phyloP scores from a whole-genome alignment of 2,329 filamentous ascomycete genomes.

The Diaporthe batatas region DNA sequence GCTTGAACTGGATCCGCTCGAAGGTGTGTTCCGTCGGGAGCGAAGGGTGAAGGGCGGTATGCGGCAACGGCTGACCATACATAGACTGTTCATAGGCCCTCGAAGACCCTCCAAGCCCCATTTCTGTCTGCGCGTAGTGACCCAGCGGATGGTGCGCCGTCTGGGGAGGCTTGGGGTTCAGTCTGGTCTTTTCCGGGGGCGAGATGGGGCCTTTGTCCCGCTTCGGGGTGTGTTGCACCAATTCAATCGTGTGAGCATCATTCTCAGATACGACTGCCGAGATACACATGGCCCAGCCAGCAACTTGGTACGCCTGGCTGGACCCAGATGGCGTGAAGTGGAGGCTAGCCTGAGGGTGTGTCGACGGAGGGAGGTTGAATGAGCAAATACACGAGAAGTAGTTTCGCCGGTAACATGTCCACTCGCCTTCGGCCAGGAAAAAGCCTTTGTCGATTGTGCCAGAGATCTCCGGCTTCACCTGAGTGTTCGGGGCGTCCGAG shows the following conservation, averaged over 20 bases:
- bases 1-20: conserved; percentile 94
- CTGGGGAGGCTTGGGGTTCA: conserved; percentile 75
- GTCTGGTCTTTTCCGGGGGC: conserved; percentile 76
- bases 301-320: conserved; percentile 73
- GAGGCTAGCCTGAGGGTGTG: conserved; percentile 53
- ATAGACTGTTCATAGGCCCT: conserved; percentile 57
- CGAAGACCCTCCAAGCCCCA: conserved; percentile 50
- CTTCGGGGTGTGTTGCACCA: conserved; percentile 93
- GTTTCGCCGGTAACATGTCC: conserved; percentile 93
- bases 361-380: conserved; percentile 75
- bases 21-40: conserved; percentile 74
- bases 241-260: conserved; percentile 80
- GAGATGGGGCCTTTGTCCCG: conserved; percentile 87
- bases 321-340: conserved; percentile 65
- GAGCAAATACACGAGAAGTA: conserved; percentile 90
- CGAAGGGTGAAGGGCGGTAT: conserved; percentile 45
- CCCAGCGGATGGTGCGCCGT: conserved; percentile 59
- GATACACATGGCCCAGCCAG: conserved; percentile 85
- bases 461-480: conserved; percentile 78
- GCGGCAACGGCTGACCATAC: conserved; percentile 54
- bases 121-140: conserved; percentile 58
- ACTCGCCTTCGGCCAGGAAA: conserved; percentile 83
- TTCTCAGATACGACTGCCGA: conserved; percentile 85
- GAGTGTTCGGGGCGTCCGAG: conserved; percentile 60
- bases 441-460: conserved; percentile 92